Conservation (phyloP, 352 stramenopile genomes). For the Phytophthora pini region DNA sequence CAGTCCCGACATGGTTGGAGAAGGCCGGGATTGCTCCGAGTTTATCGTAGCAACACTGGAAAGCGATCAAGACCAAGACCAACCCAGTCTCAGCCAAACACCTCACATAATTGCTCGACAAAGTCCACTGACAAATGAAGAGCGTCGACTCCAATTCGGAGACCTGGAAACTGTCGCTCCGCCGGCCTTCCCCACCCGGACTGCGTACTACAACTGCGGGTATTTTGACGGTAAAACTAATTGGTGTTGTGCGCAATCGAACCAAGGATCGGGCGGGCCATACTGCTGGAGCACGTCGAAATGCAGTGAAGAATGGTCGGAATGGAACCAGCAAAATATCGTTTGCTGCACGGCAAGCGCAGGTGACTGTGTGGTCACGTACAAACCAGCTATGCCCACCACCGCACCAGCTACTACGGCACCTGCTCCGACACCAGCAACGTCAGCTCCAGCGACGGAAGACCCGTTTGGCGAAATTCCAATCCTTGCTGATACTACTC, state of each 20-base stretch:
- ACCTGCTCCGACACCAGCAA: conserved; percentile 16
- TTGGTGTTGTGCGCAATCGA: conserved; percentile 57
- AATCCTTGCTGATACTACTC: conserved; percentile 12
- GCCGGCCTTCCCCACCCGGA: conserved; percentile 32
- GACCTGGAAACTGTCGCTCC: conserved; percentile 22
- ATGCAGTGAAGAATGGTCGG: conserved; percentile 40
- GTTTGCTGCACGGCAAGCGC: conserved; percentile 53
- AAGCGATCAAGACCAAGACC: conserved; percentile 20
- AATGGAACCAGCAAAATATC: conserved; percentile 55
- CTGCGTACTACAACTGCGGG: conserved; percentile 52
- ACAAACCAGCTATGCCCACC: conserved; percentile 41
- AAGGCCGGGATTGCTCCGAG: conserved; percentile 31
- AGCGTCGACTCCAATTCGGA: conserved; percentile 51
- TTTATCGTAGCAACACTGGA: conserved; percentile 38
- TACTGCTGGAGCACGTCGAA: conserved; percentile 50
- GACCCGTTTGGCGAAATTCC: conserved; percentile 21
- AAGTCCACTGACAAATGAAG: not conserved
- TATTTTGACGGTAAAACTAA: conserved; percentile 30
- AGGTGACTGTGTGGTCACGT: conserved; percentile 46
- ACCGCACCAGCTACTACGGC: conserved; percentile 20
- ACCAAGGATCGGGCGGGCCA: conserved; percentile 25
- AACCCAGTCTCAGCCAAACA: not conserved
- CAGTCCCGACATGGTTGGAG: not conserved
- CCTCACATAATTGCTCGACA: conserved; percentile 22
- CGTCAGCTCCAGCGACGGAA: conserved; percentile 12